Base-by-base conservation (phyloP, 805 yeast species). In the Jamesozyma lodderae region DNA sequence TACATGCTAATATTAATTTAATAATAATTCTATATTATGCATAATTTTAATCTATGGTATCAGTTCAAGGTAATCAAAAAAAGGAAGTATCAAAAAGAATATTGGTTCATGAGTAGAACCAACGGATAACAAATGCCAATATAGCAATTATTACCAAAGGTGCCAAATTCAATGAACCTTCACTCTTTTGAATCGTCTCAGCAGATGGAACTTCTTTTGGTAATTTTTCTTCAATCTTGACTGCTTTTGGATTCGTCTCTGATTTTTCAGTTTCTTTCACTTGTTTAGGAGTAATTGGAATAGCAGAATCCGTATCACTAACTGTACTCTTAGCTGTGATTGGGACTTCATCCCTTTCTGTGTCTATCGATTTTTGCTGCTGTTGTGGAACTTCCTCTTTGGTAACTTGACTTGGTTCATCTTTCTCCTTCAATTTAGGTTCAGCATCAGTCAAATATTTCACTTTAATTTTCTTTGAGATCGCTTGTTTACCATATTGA, bases 391-490 rank as follows among this genome's bases (percentile, higher is more conserved):
- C 23, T 37, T 33, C 34, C 33, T 36, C 32, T n/a, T n/a, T n/a
- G 10, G 15, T n/a, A 14, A 9, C 14, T 27, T 27, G n/a, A 17
- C 19, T 24, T 31, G 30, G 37, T 14, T 10, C 45, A 31, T 28
- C 29, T 42, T 11, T 40, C 41, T 29, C 21, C 3, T 22, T 32
- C 13, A 13, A 33, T 27, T 36, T 39, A 24, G 43, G 30, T 28
- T 38, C 42, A 27, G 26, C 26, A 23, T 20, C 47, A 24, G 40
- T 45, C 21, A 38, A 36, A 51, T 75, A 77, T 53, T 66, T 70
- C 39, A 82, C 90, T 61, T 73, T 75, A 59, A 75, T 75, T 65
- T 77, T 81, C 65, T 73, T 81, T 52, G 79, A 73, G 27, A 70
- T 66, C 39, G 78, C 69, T 47, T 70, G 70, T 22, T 67, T 59